Base-by-base conservation (phyloP, 2,329 filamentous ascomycete genomes). In the Scedosporium dehoogii region DNA sequence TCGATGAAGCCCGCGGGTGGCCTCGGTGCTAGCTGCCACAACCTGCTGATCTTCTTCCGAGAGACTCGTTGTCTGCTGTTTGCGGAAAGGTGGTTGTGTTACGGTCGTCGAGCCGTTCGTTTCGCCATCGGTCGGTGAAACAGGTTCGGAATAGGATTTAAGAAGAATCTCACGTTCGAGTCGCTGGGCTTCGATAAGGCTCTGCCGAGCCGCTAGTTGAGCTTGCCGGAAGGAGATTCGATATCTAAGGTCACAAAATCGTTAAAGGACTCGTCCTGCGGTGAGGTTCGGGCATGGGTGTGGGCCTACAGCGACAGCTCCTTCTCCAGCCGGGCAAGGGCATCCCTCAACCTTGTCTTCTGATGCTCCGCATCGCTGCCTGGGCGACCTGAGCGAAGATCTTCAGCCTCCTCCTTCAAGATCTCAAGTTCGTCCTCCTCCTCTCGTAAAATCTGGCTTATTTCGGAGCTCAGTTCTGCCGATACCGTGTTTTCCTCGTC, bases 341-440 rank as follows among this genome's bases (percentile, higher is more conserved):
- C 82, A 18, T 90, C 85, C 66, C 83, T 79, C 60, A 96, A 73
- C 60, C 87, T 81, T 60, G 82, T 81, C 72, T 82, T 87, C 69
- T 89, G 86, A 63, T 82, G 81, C 64, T 85, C 83, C 64, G 79
- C 79, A 58, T 82, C 78, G 67, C 78, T 84, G 18, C 79, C 81
- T 57, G 78, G 75, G 63, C 72, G 73, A 2, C 78, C 78, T 3
- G 79, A 73, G 1, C 67, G 71, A 27, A 92, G 75, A 68, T 91
- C 91, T 65, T 89, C 83, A 29, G 91, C 81, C 69, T 96, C 92
- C 71, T 94, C 91, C 58, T 79, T 80, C 41, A 97, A 71, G 18
- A 94, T 74, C 73, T 96, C 92, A 66, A 94, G 83, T 64, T 96
- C 91, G 65, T 96, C 91, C 68, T 96, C 87, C 59, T 89, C 84